Conservation (phyloP, 2,329 filamentous ascomycete genomes). For the Neoarthrinium moseri region DNA sequence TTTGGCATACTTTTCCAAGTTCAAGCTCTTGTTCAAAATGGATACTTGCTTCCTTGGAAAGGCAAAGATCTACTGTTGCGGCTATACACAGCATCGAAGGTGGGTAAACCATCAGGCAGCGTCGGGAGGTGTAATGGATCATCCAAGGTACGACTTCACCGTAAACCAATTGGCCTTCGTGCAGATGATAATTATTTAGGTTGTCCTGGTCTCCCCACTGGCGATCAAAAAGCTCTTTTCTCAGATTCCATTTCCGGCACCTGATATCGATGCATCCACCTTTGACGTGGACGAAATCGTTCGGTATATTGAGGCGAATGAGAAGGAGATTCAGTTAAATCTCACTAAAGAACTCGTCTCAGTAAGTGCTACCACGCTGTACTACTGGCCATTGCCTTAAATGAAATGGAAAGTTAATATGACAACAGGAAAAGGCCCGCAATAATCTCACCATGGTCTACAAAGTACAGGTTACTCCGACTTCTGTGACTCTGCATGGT, state of each 20-base stretch:
- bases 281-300: conserved; percentile 30
- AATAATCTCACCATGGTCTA: conserved; percentile 50
- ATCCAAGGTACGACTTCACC: not conserved
- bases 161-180: not conserved
- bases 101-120: conserved; percentile 18
- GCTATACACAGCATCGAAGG: conserved; percentile 28
- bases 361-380: not conserved
- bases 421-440: conserved; percentile 21
- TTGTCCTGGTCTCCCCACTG: conserved; percentile 43
- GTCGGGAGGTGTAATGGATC: not conserved
- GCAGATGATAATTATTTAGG: not conserved
- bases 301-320: conserved; percentile 37
- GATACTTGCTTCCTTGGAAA: conserved; percentile 55
- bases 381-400: no score
- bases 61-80: conserved; percentile 45
- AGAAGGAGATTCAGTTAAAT: conserved; percentile 33
- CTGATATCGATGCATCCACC: conserved; percentile 42
- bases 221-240: conserved; percentile 53
- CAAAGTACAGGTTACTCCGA: conserved; percentile 59
- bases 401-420: not conserved
- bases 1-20: conserved; percentile 62
- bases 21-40: conserved; percentile 61
- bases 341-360: conserved; percentile 21
- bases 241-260: conserved; percentile 53
- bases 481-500: conserved; percentile 48